Percentiles rank a stretch among this genome's conserved stretches.
These are phyloP conservation scores for Tetracentron sinense DNA, from an alignment of 164 flowering plant species.

Conservation along the genomic window DNA sequence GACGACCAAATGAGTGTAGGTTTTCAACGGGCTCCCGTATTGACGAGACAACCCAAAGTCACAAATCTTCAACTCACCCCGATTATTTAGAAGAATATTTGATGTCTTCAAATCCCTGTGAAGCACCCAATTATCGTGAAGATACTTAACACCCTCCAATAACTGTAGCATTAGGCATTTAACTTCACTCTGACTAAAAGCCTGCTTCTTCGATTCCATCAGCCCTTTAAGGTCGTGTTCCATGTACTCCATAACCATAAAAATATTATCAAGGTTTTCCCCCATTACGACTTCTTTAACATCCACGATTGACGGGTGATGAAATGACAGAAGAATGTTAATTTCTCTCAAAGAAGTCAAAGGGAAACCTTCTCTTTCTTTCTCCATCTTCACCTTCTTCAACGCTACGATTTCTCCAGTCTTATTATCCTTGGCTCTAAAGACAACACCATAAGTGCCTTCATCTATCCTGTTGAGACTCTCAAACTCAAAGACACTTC, in stretches of 20 bases:
- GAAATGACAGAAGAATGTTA: constrained; percentile 91
- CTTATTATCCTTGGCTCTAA: constrained; percentile 85
- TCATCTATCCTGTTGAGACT: constrained; percentile 89
- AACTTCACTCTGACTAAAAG: constrained; percentile 91
- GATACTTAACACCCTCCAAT: constrained; percentile 84
- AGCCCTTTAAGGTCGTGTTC: constrained; percentile 94
- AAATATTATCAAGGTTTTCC: constrained; percentile 77
- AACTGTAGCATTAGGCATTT: constrained; percentile 93
- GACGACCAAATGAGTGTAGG: constrained; percentile 95
- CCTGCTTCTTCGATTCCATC: constrained; percentile 87
- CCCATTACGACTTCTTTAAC: constrained; percentile 98
- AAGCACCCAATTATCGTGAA: constrained; percentile 98
- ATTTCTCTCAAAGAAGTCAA: constrained; percentile 93
- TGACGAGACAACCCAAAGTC: constrained; percentile 99
- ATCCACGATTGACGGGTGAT: constrained; percentile 91
- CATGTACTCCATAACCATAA: constrained; percentile 99
- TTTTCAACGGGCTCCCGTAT: constrained; percentile 94
- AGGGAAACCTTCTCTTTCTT: constrained; percentile 96
- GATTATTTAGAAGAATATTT: constrained; percentile 83
- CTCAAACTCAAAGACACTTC: constrained; percentile 96
- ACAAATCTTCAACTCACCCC: constrained; percentile 95
- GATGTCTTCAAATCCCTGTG: constrained; percentile 96
- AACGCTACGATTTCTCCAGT: constrained; percentile 89
- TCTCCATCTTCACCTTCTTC: constrained; percentile 98
- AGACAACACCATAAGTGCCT: constrained; percentile 98